Evolutionary conservation across 2,329 filamentous ascomycete species (phyloP).

Genomic region (Botrytis pseudocinerea): DNA sequence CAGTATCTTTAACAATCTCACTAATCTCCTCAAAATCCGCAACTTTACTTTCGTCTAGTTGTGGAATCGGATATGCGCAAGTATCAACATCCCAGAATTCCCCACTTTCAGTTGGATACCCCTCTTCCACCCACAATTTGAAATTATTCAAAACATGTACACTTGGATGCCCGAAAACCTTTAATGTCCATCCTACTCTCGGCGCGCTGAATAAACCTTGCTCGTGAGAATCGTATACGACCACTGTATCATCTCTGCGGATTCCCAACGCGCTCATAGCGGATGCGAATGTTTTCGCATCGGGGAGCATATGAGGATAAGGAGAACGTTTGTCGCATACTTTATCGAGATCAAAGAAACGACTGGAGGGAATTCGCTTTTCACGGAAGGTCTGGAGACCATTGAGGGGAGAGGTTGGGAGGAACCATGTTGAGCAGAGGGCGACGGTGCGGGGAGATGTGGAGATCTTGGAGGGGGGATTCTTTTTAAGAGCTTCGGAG

Average conservation of each 20-base stretch:
- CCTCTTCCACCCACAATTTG: constrained; percentile 85
- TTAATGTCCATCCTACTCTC: constrained; percentile 89
- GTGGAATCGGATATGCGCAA: constrained; percentile 62
- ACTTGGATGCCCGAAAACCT: constrained; percentile 81
- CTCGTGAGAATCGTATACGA: constrained; percentile 92
- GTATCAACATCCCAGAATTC: constrained; percentile 67
- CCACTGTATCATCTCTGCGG: constrained; percentile 80
- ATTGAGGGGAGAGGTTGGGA: constrained; percentile 85
- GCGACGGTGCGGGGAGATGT: constrained; percentile 82
- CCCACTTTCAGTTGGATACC: constrained; percentile 79
- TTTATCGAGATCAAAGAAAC: constrained; percentile 95
- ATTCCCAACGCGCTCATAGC: constrained; percentile 91
- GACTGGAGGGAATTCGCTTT: constrained; percentile 81
- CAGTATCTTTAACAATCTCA: constrained; percentile 71
- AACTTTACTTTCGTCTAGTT: constrained; percentile 62
- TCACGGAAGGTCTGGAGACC: constrained; percentile 80
- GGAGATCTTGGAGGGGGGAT: constrained; percentile 75
- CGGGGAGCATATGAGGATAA: constrained; percentile 96
- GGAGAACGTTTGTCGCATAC: constrained; percentile 84
- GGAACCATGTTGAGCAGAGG: constrained; percentile 92
- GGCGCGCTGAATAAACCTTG: constrained; percentile 93
- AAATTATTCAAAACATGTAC: constrained; percentile 97
- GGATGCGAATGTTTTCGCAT: constrained; percentile 74
- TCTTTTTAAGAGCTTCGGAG: constrained; percentile 76
- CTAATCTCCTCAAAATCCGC: constrained; percentile 81